Percentiles rank a stretch among this genome's conserved stretches.
These are phyloP conservation scores for Tylopilus plumbeoviolaceoides DNA, from an alignment of 768 basidiomycete species.

Conservation along the genomic window DNA sequence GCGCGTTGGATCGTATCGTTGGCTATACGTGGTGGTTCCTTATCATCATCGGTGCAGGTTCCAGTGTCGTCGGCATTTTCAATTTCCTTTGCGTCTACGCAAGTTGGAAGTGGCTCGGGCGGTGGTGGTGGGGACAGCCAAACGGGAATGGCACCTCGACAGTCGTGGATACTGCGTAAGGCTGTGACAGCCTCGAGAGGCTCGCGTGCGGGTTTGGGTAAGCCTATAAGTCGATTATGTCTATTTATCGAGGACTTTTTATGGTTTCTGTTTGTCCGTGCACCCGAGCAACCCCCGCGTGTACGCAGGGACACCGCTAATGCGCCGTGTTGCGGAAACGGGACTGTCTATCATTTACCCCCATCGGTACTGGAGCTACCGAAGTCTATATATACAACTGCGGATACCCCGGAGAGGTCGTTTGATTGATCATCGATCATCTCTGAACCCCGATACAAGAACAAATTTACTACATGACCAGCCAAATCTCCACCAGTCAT, in stretches of 20 bases:
- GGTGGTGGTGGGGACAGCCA: slow-evolving; percentile 16
- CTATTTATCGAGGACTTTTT: not conserved
- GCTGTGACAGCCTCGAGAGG: too few species aligned
- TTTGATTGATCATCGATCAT: too few species aligned
- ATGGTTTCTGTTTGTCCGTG: not conserved
- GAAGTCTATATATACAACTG: not conserved
- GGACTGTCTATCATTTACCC: not conserved
- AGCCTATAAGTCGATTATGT: not conserved
- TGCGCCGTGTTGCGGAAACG: not conserved
- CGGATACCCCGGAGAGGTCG: not conserved
- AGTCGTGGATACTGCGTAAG: slow-evolving; percentile 16
- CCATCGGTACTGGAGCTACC: not conserved
- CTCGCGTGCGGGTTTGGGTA: not conserved
- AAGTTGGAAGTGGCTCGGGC: slow-evolving; percentile 59
- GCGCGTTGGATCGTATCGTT: slow-evolving; percentile 63
- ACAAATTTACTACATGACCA: too few species aligned
- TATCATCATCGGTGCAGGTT: slow-evolving; percentile 73
- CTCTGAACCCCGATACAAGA: too few species aligned
- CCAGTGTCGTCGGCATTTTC: slow-evolving; percentile 61
- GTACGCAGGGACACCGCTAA: not conserved
- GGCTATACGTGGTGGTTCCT: slow-evolving; percentile 81
- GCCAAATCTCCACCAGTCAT: not conserved
- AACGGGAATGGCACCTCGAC: slow-evolving; percentile 6
- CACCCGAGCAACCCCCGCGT: not conserved
- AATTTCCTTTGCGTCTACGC: slow-evolving; percentile 69